Percentiles rank a stretch among this genome's conserved stretches.
These are phyloP conservation scores for Flaveria sonorensis DNA, from an alignment of 129 eudicot species.

Conservation along the genomic window DNA sequence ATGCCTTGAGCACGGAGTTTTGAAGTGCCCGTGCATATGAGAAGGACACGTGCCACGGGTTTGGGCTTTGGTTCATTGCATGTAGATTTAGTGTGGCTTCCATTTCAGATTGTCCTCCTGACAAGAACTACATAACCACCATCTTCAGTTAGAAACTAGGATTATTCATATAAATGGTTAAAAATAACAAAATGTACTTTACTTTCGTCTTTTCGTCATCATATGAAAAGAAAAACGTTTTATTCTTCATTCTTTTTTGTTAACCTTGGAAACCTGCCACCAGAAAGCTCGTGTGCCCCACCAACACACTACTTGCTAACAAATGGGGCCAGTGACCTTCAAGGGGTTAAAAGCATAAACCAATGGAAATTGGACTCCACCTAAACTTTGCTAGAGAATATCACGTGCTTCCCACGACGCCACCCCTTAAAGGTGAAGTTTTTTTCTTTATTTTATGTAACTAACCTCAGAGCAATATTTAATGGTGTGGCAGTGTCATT, in stretches of 20 bases:
- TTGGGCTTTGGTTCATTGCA: conserved; percentile 93
- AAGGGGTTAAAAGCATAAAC: no score
- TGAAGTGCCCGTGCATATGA: conserved; percentile 92
- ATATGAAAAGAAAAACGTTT: background rate
- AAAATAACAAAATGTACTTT: background rate
- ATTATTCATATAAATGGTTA: background rate
- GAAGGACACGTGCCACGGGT: conserved; percentile 93
- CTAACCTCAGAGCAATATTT: background rate
- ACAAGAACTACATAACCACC: conserved; percentile 62
- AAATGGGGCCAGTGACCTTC: no score
- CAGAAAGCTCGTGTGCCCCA: background rate
- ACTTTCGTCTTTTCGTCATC: background rate
- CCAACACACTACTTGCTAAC: no score
- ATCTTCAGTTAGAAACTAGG: background rate
- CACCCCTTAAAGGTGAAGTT: no score
- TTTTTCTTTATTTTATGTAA: no score
- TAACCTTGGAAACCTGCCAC: no score
- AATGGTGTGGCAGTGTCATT: background rate
- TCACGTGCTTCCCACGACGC: no score
- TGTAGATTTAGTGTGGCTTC: conserved; percentile 85
- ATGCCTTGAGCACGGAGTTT: conserved; percentile 80
- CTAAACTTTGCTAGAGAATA: no score
- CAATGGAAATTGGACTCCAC: no score
- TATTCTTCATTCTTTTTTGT: no score
- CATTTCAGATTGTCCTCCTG: conserved; percentile 92